Evolutionary conservation across 257 asterid genomes (phyloP).

Genomic region (Plantago elongata): DNA sequence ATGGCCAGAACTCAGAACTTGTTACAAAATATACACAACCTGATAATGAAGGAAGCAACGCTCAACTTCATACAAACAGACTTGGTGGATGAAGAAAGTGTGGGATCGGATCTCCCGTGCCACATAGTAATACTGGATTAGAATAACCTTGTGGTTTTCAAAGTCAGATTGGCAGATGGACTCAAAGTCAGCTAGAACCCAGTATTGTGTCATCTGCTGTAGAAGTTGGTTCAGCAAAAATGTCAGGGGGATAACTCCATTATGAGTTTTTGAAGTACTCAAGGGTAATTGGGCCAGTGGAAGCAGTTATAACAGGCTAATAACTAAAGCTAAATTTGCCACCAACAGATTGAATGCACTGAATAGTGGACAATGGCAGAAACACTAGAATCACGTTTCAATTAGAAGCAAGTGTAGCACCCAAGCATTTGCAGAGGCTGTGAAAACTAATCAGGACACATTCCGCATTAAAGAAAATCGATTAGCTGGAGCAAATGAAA

Average conservation of each 20-base stretch:
- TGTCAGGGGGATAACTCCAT: neutral
- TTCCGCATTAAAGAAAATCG: conserved; percentile 54
- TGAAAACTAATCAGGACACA: conserved; percentile 82
- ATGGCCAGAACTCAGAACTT: no score
- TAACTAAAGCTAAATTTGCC: no score
- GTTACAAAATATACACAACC: no score
- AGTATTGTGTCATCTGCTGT: conserved; percentile 72
- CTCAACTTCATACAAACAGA: no score
- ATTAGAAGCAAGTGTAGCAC: conserved; percentile 71
- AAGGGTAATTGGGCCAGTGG: no score
- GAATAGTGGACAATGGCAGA: conserved; percentile 28
- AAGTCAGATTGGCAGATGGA: conserved; percentile 43
- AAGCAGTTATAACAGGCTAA: no score
- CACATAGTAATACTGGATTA: no score
- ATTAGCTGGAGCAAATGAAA: neutral
- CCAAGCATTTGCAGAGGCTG: conserved; percentile 91
- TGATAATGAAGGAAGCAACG: no score
- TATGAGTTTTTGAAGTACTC: neutral
- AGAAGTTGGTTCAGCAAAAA: neutral
- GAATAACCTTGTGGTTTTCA: conserved; percentile 11
- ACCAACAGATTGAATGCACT: neutral
- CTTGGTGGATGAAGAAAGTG: no score
- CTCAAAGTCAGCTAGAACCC: conserved; percentile 76
- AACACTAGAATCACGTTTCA: conserved; percentile 69
- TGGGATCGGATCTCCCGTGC: no score